Base-by-base conservation (phyloP, 2,329 filamentous ascomycete species). In the Diaporthe aspalathi region DNA sequence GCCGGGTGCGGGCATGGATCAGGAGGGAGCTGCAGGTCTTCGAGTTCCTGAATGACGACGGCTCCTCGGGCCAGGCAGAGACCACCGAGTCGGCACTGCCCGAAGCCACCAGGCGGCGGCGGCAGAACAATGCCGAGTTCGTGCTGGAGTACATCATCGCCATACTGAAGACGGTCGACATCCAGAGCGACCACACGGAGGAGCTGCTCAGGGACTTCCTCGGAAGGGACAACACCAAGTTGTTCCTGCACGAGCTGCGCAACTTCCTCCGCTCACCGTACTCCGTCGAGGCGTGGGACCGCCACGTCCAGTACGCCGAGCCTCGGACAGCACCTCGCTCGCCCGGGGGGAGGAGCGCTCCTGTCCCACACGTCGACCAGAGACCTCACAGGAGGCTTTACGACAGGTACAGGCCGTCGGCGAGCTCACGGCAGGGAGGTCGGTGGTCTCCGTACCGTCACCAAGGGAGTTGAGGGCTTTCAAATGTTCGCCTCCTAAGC, bases 1-100 rank as follows among this genome's bases (percentile, higher is more conserved):
- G 92, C 0, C 91, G 93, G 45, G 94, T 95, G 2, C 88, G 93
- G 8, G 90, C 89, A 73, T 98, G 94, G 88, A 89, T 97, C 65
- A 89, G 94, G 0, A 89, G 95, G 53, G 95, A 98, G 78, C 84
- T 98, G 4, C 90, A 91, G 68, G 93, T 97, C 22, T 97, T 98
- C 76, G 86, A 88, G 20, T 96, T 95, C 76, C 84, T 97, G 16
- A 52, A 63, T 27, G 71, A 65, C 20, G 68, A 84, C 83, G 2
- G 72, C 78, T 76, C 11, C 78, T 75, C 11, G 60, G 73, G 6
- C 74, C 75, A 71, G 70, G 22, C 54, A 52, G 57, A 56, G 29
- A 63, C 47, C 14, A n/a, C 22, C 35, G 40, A 22, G 24, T 14
- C 54, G 45, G 49, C 66, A 47, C n/a, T 50, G 69, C 56, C 67